Conservation (phyloP, 75 land plant genomes). For the Ceratopteris richardii region DNA sequence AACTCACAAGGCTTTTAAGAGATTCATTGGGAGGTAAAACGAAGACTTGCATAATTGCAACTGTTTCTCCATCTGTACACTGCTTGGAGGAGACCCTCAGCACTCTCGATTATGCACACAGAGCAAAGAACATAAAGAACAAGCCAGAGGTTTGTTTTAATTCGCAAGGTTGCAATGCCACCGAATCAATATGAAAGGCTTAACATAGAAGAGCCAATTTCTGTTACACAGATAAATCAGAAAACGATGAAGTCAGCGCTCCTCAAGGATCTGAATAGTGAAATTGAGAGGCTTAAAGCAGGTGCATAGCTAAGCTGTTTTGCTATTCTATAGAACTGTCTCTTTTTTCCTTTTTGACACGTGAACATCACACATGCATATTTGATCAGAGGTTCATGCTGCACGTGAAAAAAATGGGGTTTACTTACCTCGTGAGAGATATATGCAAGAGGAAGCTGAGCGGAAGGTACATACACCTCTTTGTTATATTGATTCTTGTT, state of each 20-base stretch:
- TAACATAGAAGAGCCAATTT: constrained; percentile 1
- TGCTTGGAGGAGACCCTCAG: constrained; percentile 77
- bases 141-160: constrained; percentile 54
- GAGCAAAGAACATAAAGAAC: constrained; percentile 71
- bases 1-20: constrained; percentile 61
- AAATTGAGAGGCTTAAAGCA: constrained; percentile 83
- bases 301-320: constrained; percentile 32
- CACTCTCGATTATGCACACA: constrained; percentile 70
- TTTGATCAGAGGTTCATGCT: constrained; percentile 29
- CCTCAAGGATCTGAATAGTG: constrained; percentile 80
- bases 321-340: background rate
- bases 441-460: constrained; percentile 36
- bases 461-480: constrained; percentile 21
- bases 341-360: constrained; percentile 1
- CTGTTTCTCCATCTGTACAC: constrained; percentile 62
- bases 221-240: constrained; percentile 65
- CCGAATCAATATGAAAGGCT: too few relatives aligned
- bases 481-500: background rate
- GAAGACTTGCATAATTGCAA: constrained; percentile 81
- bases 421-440: constrained; percentile 32
- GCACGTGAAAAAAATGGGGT: constrained; percentile 42
- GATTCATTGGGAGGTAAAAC: constrained; percentile 75
- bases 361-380: background rate
- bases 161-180: too few relatives aligned
- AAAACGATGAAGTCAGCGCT: constrained; percentile 97